A percentile compares a stretch with the other conserved stretches of the same genome.
These are phyloP conservation scores for Phytopythium ostracodes DNA, from an alignment of 352 stramenopile genomes.

Conservation along the genomic window DNA sequence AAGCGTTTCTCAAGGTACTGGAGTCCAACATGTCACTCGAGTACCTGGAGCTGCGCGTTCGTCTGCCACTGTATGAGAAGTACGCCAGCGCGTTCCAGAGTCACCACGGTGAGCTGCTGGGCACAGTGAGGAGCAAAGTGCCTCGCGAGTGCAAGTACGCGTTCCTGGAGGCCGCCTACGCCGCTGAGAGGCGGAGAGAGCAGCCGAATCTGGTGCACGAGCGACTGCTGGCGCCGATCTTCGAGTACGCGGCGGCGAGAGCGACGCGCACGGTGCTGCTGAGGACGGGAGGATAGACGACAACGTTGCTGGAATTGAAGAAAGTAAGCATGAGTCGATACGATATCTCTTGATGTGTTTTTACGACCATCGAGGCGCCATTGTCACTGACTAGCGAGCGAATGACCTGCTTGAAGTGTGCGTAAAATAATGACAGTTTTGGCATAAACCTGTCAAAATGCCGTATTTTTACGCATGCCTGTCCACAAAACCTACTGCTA, in stretches of 20 bases:
- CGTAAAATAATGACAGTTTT: background rate
- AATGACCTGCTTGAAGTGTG: no score
- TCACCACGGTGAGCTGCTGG: background rate
- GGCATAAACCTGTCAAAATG: background rate
- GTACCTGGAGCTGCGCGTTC: background rate
- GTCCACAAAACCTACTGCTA: no score
- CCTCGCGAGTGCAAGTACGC: background rate
- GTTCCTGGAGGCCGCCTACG: background rate
- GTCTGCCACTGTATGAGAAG: background rate
- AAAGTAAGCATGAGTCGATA: no score
- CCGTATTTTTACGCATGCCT: no score
- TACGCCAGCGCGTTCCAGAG: background rate
- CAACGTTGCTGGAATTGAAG: no score
- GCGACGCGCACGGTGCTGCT: background rate
- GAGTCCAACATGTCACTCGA: background rate
- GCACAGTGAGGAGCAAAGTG: background rate
- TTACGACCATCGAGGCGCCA: no score
- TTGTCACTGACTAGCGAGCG: no score
- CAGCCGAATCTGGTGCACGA: background rate
- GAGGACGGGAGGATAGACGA: background rate
- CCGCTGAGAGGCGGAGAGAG: background rate
- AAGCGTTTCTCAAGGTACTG: background rate
- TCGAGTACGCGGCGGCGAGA: background rate
- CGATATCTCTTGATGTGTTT: no score
- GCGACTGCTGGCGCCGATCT: background rate